Base-by-base conservation (phyloP, 371 early-diverging fungal genomes). In the Catenaria anguillulae region DNA sequence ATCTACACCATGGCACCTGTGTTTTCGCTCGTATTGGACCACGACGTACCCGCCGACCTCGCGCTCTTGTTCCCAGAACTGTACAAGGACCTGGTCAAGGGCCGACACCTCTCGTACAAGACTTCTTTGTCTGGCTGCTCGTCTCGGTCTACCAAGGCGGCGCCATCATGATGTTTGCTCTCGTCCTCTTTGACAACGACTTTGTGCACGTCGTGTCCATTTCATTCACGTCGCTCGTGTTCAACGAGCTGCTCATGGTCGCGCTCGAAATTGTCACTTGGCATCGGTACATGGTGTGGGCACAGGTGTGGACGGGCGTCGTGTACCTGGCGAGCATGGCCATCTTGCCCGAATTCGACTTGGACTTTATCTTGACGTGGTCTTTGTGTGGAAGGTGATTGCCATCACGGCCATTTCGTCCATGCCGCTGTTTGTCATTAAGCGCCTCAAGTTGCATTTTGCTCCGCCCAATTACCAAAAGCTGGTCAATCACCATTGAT, bases 191-290 rank as follows among this genome's bases (percentile, higher is more conserved):
- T 73, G 93, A 95, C 67, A 84, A 87, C 62, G 94, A 98, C 72
- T 92, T 98, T 68, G 83, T 97, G 50, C 86, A 93, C 66, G 90
- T 99, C 46, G 92, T 96, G 2, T 88, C 96, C 4, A 92, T 99
- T 48, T 90, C 93, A 6, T 99, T 99, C 69, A 95, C 97, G 1
- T 90, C 93, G 0, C 71, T 98, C 54, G 88, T 99, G 40, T 82
- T 98, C 63, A 99, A 99, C 72, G 99, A 99, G 73, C 73, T 98
- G 48, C 70, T 98, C n/a, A 98, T 97, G 97, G 97, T 98, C 10
- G 90, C 95, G 4, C 69, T 98, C 45, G 91, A 93, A 68, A 89
- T 95, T 48, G 82, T 82, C 61, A 92, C 89, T 19, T 94, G 93
- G 93, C 93, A 93, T 68, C 76, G 79, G 2, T 72, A 79, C 59